These are phyloP conservation scores for Lipomyces orientalis DNA, from an alignment of 805 yeast species.

Conservation along the genomic window DNA sequence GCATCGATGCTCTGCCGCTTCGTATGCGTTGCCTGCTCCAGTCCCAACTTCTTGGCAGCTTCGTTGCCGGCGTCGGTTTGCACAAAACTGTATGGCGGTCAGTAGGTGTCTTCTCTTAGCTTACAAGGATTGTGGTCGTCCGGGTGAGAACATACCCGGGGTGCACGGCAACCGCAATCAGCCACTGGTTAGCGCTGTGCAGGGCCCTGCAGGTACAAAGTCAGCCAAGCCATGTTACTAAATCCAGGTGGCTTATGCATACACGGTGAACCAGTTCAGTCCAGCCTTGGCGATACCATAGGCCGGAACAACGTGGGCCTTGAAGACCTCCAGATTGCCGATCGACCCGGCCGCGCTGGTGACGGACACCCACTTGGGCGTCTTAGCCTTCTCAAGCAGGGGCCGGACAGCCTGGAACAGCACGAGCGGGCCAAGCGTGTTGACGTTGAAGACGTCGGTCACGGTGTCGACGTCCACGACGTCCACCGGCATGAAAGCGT, in stretches of 20 bases:
- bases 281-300: slow-evolving; percentile 1
- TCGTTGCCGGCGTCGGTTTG: not conserved
- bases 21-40: not conserved
- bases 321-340: not conserved
- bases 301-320: not conserved
- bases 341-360: not conserved
- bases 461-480: not conserved
- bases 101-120: not conserved
- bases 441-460: slow-evolving; percentile 1
- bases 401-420: not conserved
- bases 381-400: not conserved
- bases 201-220: not conserved
- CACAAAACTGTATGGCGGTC: not conserved
- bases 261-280: not conserved
- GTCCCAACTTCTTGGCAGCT: not conserved
- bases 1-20: not conserved
- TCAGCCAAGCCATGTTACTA: not conserved
- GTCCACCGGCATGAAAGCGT: not conserved
- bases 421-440: not conserved
- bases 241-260: not conserved
- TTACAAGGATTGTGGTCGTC: not conserved
- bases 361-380: slow-evolving; percentile 1
- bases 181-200: slow-evolving; percentile 1
- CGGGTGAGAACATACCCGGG: not conserved
- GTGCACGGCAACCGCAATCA: not conserved